Evolutionary conservation across 306 rosid species (phyloP), one percentile per base, ranked within the genome.

Genomic region (Vigna reflexopilosa): DNA sequence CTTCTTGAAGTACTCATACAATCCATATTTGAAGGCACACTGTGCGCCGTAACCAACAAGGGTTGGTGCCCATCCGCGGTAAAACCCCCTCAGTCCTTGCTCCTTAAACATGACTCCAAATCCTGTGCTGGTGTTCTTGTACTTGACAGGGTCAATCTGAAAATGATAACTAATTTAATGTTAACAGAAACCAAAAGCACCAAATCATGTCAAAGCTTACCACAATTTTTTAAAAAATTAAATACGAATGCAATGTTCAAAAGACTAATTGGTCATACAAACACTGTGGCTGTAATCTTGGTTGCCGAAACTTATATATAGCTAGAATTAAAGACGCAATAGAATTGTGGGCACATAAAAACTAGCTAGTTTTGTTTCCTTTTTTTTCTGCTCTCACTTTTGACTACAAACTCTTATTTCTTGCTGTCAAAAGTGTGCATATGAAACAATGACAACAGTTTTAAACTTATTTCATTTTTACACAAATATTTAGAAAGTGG

Each of bases 11-110:
- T 55, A 90, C 72, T 95, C 98, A 56, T 95, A 95, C 57, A 92
- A 81, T 22, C 98, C 98, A 78, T 82, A 92, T 88, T 95, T 95
- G 90, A 95, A 91, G 64, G 98, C 98, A 83, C 98, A 97, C 75
- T 95, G 98, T 61, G 97, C 98, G 74, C 97, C 88, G 78, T 95
- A 92, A 72, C 98, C 98, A 6, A 92, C 76, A 61, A 88, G 79
- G 50, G 98, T 95, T 11, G 98, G 98, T 44, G 84, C 98, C 98
- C 98, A 92, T 26, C 98, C 98, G 78, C 92, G 74, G 82, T 83
- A 92, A 67, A 95, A 87, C 9, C 98, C 97, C 80, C 78, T 88
- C 2, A 78, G 7, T 9, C 98, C 98, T 71, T 95, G 98, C 83
- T 95, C 98, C 90, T 84, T 95, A 0, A 89, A 57, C 82, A 89